A percentile compares a stretch with the other conserved stretches of the same genome.
Evolutionary conservation across 2,329 filamentous ascomycete genomes (phyloP).

Genomic region (Geosmithia flava): DNA sequence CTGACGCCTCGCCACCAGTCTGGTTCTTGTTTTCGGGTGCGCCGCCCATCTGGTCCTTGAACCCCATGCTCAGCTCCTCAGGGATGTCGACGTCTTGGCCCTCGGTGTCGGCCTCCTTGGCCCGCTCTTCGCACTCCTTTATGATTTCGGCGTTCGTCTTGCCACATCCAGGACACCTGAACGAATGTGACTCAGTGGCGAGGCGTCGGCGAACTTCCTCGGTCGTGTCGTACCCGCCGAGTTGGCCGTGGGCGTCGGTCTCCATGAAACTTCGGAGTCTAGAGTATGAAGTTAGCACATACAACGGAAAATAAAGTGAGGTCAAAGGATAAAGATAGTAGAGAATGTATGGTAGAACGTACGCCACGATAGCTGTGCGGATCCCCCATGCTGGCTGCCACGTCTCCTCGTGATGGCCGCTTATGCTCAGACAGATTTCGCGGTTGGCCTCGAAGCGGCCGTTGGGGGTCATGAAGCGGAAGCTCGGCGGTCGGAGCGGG

Average conservation of each 20-base stretch:
- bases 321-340: neutral
- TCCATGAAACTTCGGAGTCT: slow-evolving; percentile 84
- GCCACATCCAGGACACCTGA: slow-evolving; percentile 58
- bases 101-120: slow-evolving; percentile 20
- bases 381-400: slow-evolving; percentile 99
- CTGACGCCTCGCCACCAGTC: slow-evolving; percentile 13
- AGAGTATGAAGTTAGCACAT: neutral
- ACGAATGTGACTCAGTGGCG: slow-evolving; percentile 53
- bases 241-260: slow-evolving; percentile 72
- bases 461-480: slow-evolving; percentile 85
- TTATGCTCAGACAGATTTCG: slow-evolving; percentile 91
- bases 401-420: slow-evolving; percentile 91
- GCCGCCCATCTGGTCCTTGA: slow-evolving; percentile 58
- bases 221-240: slow-evolving; percentile 75
- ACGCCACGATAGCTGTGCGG: slow-evolving; percentile 67
- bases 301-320: neutral
- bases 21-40: slow-evolving; percentile 8
- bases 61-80: slow-evolving; percentile 51
- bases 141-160: slow-evolving; percentile 65
- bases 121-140: slow-evolving; percentile 51
- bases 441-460: slow-evolving; percentile 93
- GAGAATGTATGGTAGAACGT: slow-evolving; percentile 5
- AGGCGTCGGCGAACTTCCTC: slow-evolving; percentile 55
- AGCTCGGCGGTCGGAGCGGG: slow-evolving; percentile 83
- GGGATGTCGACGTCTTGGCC: slow-evolving; percentile 34